Conservation (phyloP, 805 yeast genomes). For the Lipomyces starkeyi region DNA sequence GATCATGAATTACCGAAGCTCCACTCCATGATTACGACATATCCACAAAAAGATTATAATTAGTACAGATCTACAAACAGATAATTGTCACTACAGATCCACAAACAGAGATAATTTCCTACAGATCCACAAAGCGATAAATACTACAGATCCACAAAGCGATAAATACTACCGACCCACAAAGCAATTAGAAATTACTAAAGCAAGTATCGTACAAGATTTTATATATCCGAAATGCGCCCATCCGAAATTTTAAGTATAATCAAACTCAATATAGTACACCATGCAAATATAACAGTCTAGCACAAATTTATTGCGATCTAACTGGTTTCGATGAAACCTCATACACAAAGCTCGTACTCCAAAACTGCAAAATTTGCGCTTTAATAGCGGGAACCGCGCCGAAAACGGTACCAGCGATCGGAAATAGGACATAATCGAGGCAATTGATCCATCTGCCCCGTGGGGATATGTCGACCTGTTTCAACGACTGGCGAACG, state of each 20-base stretch:
- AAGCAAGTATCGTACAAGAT: neutral
- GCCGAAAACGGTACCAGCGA: constrained; percentile 39
- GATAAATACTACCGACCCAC: too few species aligned
- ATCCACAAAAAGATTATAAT: neutral
- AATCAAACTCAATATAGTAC: neutral
- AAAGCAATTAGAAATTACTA: too few species aligned
- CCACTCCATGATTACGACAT: too few species aligned
- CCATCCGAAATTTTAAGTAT: neutral
- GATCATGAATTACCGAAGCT: too few species aligned
- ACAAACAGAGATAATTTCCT: too few species aligned
- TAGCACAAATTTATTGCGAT: neutral
- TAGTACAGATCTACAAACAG: neutral
- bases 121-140: too few species aligned
- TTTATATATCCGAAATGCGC: neutral
- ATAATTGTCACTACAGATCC: neutral
- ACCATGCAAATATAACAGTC: neutral
- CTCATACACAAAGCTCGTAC: constrained; percentile 28
- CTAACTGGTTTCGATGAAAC: constrained; percentile 36
- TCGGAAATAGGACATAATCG: constrained; percentile 37
- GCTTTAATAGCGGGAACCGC: constrained; percentile 36
- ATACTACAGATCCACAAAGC: too few species aligned
- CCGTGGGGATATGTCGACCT: constrained; percentile 13
- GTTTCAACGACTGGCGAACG: constrained; percentile 6
- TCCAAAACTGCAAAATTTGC: constrained; percentile 37
- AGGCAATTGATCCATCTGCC: constrained; percentile 10